Base-by-base conservation (phyloP, 768 basidiomycete genomes). In the Russula ochroleuca region DNA sequence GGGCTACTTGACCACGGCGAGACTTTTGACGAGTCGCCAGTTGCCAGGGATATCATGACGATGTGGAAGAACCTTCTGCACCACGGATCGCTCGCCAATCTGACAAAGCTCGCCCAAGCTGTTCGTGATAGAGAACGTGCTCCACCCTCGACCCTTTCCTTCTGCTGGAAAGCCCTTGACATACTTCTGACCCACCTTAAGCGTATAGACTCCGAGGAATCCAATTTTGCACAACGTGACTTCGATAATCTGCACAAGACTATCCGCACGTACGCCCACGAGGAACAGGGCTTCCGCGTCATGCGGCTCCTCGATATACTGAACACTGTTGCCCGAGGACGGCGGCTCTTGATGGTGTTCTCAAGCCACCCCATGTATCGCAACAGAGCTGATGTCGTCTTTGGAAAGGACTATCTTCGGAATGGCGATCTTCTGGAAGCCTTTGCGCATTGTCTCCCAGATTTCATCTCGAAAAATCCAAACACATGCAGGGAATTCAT, bases 41-140 rank as follows among this genome's bases (percentile, higher is more conserved):
- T 4, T 1, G n/a, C 33, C 8, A 33, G 7, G 41, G 41, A 53
- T 8, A 17, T 13, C 21, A 17, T 54, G 43, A 28, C 6, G 21
- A 56, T 17, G 47, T 50, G 61, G 48, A 19, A 31, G 14, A 28
- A 3, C 33, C 48, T 62, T 51, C 28, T 62, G n/a, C 35, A 23
- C 48, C 47, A 57, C 48, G 61, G 61, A 19, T 28, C 61, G 8
- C 61, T 62, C 8, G 35, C 43, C 38, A 62, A 62, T 50, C 33
- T 62, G 28, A 35, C 49, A 15, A 41, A 50, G 8, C 55, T 62
- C 9, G 45, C 54, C 37, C 17, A 43, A 6, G 48, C 47, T 28
- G 17, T 62, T 40, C 54, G 31, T n/a, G 37, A 15, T 19, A 7
- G 40, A 14, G 48, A 49, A n/a, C 14, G 13, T 9, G 54, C 19